Percentiles rank a stretch among this genome's conserved stretches.
phyloP scores from a whole-genome alignment of 2,329 filamentous ascomycete genomes.

The Claviceps quebecensis region DNA sequence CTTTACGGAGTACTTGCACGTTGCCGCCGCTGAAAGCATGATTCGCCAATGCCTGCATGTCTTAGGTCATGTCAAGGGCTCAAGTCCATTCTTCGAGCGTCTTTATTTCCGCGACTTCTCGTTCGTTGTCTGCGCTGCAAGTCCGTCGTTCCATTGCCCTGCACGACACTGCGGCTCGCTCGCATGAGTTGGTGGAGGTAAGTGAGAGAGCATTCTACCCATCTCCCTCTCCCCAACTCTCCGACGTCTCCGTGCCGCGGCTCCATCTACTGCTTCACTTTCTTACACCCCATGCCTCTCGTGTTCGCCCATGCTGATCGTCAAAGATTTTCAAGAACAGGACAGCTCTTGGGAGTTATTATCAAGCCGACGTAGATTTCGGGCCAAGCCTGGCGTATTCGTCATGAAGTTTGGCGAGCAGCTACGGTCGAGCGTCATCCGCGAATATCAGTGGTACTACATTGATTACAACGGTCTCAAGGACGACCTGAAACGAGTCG shows the following conservation, averaged over 20 bases:
- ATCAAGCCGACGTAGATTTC: conserved; percentile 18
- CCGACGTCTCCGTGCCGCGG: not conserved
- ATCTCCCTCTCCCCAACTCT: not conserved
- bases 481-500: conserved; percentile 64
- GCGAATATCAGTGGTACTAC: conserved; percentile 96
- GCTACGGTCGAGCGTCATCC: conserved; percentile 87
- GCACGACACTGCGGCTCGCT: not conserved
- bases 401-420: conserved; percentile 89
- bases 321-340: conserved; percentile 33
- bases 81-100: not conserved
- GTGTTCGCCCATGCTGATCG: conserved; percentile 33
- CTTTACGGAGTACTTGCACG: conserved; percentile 8
- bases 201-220: not conserved
- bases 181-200: not conserved
- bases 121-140: not conserved
- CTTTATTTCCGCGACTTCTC: not conserved
- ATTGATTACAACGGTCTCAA: conserved; percentile 96
- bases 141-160: not conserved
- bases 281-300: conserved; percentile 1
- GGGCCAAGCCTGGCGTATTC: conserved; percentile 35
- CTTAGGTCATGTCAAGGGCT: not conserved
- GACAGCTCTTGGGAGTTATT: conserved; percentile 27
- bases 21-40: conserved; percentile 9
- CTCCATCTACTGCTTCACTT: not conserved
- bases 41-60: conserved; percentile 12